These are phyloP conservation scores for Candida stauntonica DNA, from an alignment of 805 yeast genomes.

Conservation along the genomic window DNA sequence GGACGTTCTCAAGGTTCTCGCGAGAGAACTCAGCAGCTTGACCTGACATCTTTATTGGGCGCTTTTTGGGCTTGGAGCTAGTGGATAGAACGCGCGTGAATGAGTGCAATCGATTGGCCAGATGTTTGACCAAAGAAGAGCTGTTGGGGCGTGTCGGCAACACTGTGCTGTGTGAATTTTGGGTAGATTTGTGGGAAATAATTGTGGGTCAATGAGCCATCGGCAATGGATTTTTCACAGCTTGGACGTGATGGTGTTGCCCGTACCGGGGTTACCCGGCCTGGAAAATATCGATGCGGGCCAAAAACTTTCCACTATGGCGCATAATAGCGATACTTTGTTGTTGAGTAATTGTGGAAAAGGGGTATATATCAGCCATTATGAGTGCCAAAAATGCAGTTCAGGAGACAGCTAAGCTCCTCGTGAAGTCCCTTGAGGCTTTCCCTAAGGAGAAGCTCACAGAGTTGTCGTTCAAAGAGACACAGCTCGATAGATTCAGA, in stretches of 20 bases:
- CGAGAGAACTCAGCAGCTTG: slow-evolving; percentile 54
- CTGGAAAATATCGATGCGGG: not conserved
- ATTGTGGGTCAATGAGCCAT: too few relatives aligned
- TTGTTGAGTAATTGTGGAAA: too few relatives aligned
- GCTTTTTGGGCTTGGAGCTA: not conserved
- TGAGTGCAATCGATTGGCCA: not conserved
- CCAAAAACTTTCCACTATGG: not conserved
- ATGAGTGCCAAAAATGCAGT: slow-evolving; percentile 18
- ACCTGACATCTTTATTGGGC: slow-evolving; percentile 15
- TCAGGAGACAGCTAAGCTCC: slow-evolving; percentile 50
- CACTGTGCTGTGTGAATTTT: too few relatives aligned
- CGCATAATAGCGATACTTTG: not conserved
- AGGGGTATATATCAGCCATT: too few relatives aligned
- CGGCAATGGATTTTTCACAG: too few relatives aligned
- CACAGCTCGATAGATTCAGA: slow-evolving; percentile 56
- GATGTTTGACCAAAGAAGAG: not conserved
- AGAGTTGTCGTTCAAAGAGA: slow-evolving; percentile 65
- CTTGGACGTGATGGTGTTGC: too few relatives aligned
- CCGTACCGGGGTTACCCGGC: not conserved
- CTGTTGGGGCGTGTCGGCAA: not conserved
- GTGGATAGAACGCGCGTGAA: not conserved
- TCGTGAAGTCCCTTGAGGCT: slow-evolving; percentile 53
- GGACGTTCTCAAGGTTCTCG: slow-evolving; percentile 82
- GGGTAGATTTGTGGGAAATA: too few relatives aligned
- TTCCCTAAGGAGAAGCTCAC: slow-evolving; percentile 67